Evolutionary conservation across 164 flowering plant species (phyloP).

Genomic region (Vitis rupestris): DNA sequence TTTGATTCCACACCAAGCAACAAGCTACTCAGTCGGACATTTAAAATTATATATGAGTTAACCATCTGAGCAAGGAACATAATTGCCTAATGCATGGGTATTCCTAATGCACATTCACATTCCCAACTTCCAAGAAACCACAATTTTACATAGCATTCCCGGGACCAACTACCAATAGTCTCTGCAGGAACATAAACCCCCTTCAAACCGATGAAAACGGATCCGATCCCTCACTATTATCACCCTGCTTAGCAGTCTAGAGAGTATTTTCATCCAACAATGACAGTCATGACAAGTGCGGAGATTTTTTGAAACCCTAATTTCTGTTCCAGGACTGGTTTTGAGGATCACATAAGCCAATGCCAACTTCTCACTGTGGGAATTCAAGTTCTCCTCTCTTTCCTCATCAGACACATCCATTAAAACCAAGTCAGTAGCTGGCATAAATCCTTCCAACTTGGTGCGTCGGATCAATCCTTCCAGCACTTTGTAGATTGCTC

Average conservation of each 20-base stretch:
- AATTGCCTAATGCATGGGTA: too few species aligned
- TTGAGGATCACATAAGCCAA: slow-evolving; percentile 62
- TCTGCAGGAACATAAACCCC: slow-evolving; percentile 68
- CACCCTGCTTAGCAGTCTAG: slow-evolving; percentile 56
- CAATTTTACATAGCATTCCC: not conserved
- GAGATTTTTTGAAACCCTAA: slow-evolving; percentile 63
- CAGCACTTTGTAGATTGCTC: slow-evolving; percentile 46
- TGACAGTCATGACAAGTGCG: slow-evolving; percentile 83
- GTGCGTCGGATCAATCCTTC: slow-evolving; percentile 39
- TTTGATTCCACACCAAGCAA: too few species aligned
- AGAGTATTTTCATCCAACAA: slow-evolving; percentile 66
- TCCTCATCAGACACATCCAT: slow-evolving; percentile 91
- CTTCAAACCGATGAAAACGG: slow-evolving; percentile 76
- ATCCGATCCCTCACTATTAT: slow-evolving; percentile 72
- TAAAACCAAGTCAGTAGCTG: slow-evolving; percentile 57
- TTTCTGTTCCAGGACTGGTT: slow-evolving; percentile 61
- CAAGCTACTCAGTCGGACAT: too few species aligned
- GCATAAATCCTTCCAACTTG: slow-evolving; percentile 52
- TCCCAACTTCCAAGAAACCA: not conserved
- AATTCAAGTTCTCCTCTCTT: slow-evolving; percentile 62
- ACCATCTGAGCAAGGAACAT: too few species aligned
- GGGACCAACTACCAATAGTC: slow-evolving; percentile 66
- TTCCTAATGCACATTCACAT: too few species aligned
- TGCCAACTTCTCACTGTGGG: slow-evolving; percentile 85
- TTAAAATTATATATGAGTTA: too few species aligned